These are phyloP conservation scores for Otatea glauca DNA, from an alignment of 176 grass and related monocot genomes.

Conservation along the genomic window DNA sequence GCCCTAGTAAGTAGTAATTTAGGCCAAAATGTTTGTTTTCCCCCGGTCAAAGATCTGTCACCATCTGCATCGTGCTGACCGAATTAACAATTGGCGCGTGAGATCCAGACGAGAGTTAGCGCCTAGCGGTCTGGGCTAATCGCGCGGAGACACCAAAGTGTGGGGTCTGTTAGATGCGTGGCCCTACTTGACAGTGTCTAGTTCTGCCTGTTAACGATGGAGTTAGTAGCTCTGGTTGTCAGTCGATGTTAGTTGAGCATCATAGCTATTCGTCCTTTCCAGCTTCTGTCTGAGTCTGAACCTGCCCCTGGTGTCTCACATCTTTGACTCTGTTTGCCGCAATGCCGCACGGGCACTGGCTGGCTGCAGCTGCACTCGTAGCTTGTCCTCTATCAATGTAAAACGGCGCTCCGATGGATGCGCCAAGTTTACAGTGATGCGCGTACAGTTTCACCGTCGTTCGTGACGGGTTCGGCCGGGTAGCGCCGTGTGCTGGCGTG, in stretches of 20 bases:
- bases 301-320: too few species aligned
- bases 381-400: too few species aligned
- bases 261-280: too few species aligned
- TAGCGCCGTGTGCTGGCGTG: not conserved
- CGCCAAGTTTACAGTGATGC: not conserved
- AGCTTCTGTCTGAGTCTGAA: too few species aligned
- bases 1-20: slow-evolving; percentile 47
- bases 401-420: not conserved
- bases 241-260: too few species aligned
- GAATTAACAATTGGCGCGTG: slow-evolving; percentile 30
- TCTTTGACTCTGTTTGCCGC: too few species aligned
- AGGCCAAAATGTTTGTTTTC: slow-evolving; percentile 14
- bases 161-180: not conserved
- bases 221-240: too few species aligned
- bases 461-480: not conserved
- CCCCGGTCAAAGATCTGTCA: slow-evolving; percentile 57
- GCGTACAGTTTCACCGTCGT: not conserved
- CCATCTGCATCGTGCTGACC: slow-evolving; percentile 25
- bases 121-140: too few species aligned
- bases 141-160: not conserved
- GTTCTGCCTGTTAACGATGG: not conserved
- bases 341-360: too few species aligned
- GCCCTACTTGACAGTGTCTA: not conserved
- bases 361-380: too few species aligned
- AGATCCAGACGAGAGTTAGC: slow-evolving; percentile 16